Percentiles rank a stretch among this genome's conserved stretches.
Conservation (phyloP, 1,284 basidiomycete genomes). For the Ceratobasidium sp. region DNA sequence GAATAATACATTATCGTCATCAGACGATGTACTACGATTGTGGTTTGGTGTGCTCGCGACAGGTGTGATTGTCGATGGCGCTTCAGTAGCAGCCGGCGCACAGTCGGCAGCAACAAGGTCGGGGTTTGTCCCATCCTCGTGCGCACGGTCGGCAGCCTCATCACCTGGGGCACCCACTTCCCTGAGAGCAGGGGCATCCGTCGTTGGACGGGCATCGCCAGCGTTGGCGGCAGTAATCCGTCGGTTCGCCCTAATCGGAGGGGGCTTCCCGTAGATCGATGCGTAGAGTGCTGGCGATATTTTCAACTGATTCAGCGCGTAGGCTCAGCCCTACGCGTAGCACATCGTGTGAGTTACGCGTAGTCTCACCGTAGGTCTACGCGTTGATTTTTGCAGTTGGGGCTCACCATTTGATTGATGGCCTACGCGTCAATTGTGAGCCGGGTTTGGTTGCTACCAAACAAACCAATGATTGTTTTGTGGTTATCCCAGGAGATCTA, state of each 20-base stretch:
- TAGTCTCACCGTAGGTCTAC: too few species aligned
- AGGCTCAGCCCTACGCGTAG: too few species aligned
- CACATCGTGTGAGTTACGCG: too few species aligned
- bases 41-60: not conserved
- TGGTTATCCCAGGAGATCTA: too few species aligned
- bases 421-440: too few species aligned
- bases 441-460: too few species aligned
- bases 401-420: too few species aligned
- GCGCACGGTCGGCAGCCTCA: not conserved
- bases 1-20: not conserved
- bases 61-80: not conserved
- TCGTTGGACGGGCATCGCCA: not conserved
- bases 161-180: not conserved
- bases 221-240: not conserved
- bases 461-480: too few species aligned
- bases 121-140: not conserved
- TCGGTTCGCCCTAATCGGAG: not conserved
- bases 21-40: not conserved
- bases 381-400: too few species aligned
- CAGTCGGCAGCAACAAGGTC: not conserved
- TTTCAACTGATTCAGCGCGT: too few species aligned
- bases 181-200: not conserved
- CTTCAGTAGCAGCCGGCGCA: slow-evolving; percentile 3
- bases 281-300: not conserved
- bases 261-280: not conserved